Percentiles rank a stretch among this genome's conserved stretches.
phyloP scores from a whole-genome alignment of 176 grass and related monocot genomes.

The Eragrostis nindensis region DNA sequence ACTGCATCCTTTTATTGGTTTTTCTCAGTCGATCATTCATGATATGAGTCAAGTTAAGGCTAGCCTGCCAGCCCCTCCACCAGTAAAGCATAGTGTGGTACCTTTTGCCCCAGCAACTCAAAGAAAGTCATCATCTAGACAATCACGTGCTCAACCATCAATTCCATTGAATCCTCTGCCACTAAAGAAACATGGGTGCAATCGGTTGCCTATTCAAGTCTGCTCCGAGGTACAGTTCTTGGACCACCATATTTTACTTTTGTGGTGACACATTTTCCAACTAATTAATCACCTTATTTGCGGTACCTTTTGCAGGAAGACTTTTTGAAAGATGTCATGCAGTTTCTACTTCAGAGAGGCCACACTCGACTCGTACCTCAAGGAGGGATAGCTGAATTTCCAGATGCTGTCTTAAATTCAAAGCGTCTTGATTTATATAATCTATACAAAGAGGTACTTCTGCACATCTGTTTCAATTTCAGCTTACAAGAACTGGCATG shows the following conservation, averaged over 20 bases:
- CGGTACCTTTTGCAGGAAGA: constrained; percentile 55
- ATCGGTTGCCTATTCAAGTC: constrained; percentile 45
- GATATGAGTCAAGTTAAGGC: constrained; percentile 39
- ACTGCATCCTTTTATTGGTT: constrained; percentile 50
- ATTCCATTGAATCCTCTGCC: constrained; percentile 64
- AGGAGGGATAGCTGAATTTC: constrained; percentile 71
- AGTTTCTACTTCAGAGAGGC: constrained; percentile 67
- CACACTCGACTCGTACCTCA: constrained; percentile 66
- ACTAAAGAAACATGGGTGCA: constrained; percentile 79
- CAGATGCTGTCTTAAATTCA: constrained; percentile 73
- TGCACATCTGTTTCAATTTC: background rate
- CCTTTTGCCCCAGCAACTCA: constrained; percentile 30
- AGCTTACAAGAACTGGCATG: background rate
- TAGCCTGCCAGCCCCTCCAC: constrained; percentile 35
- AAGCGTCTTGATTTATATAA: constrained; percentile 84
- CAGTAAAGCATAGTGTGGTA: constrained; percentile 42
- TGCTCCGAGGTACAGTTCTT: constrained; percentile 60
- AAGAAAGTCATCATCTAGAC: constrained; percentile 49
- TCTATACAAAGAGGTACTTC: constrained; percentile 75
- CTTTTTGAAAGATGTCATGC: constrained; percentile 81
- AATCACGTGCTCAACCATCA: constrained; percentile 8
- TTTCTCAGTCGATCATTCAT: constrained; percentile 21
- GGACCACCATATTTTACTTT: background rate
- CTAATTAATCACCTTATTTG: background rate
- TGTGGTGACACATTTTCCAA: constrained; percentile 19